Evolutionary conservation across 1,284 basidiomycete genomes (phyloP), one percentile per base, ranked within the genome.

Genomic region (Marasmius fiardii): DNA sequence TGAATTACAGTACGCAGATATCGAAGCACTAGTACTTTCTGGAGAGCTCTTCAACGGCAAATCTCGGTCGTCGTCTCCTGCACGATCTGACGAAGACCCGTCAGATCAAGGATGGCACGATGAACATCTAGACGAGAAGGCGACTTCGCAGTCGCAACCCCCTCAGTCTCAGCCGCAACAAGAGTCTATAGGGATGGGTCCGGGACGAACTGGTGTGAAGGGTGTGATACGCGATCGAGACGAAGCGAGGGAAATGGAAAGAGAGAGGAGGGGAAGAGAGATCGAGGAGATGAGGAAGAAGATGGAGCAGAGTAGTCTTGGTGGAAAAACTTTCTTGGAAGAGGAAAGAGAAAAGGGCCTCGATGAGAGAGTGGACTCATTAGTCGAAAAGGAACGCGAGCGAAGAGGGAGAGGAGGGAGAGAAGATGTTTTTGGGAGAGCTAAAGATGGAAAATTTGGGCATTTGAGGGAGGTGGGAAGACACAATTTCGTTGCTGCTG

Each of bases 131-230:
- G 60, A 70, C 57, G 76, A 79, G 52, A 76, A 79, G 59, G 77
- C 60, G 75, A 69, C 64, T 67, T 54, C 64, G 65, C 20, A 64
- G 64, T 33, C 63, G 60, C 14, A 39, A 6, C 62, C 64, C n/a
- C 48, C 52, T 1, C 58, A 68, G 6, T 20, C 39, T 16, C 60
- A 68, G 52, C 61, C 62, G 3, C 67, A 60, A 34, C 61, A 68
- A 56, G 67, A 70, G 53, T 82, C 82, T 11, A 88, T 91, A 56
- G 89, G 89, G n/a, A 88, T 92, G 86, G 89, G 85, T 5, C 87
- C 87, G 7, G 90, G 90, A 1, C 78, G 90, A 23, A 92, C 90
- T 3, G 90, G 90, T 26, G 90, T 92, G 51, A 92, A 92, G 63
- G 90, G 90, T 34, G 90, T 92, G 57, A 88, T 92, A 57, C 80